phyloP scores from a whole-genome alignment of 2,329 filamentous ascomycete genomes.

The Colletotrichum abscissum region DNA sequence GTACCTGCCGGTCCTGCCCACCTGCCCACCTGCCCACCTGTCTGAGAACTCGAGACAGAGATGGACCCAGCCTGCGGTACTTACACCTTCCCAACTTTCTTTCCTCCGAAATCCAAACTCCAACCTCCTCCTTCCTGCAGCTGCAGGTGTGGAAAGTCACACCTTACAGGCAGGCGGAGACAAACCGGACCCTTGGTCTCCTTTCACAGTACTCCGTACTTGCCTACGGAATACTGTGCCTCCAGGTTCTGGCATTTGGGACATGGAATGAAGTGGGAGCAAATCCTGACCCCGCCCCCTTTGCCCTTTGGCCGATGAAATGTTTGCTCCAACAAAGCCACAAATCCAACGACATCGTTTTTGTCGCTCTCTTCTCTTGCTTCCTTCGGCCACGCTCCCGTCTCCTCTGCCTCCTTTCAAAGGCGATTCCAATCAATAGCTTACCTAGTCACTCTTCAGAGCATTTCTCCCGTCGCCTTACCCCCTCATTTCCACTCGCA shows the following conservation, averaged over 20 bases:
- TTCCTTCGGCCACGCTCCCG: neutral
- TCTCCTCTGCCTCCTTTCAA: neutral
- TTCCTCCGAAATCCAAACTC: neutral
- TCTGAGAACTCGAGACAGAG: neutral
- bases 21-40: neutral
- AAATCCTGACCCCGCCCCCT: constrained; percentile 16
- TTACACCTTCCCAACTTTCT: neutral
- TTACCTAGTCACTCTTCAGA: neutral
- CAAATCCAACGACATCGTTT: neutral
- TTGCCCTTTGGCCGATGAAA: neutral
- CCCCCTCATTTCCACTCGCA: neutral
- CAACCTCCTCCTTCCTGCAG: neutral
- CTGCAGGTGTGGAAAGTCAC: neutral
- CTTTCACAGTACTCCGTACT: neutral
- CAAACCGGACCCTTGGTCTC: neutral
- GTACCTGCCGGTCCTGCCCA: neutral
- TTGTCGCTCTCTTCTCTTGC: too few species aligned
- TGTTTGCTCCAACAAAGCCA: constrained; percentile 11
- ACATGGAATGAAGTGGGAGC: neutral
- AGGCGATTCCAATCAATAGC: neutral
- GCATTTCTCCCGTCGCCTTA: neutral
- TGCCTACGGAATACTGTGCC: too few species aligned
- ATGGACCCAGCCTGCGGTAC: neutral
- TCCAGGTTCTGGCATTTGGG: neutral
- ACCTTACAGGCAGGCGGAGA: neutral